A percentile compares a stretch with the other conserved stretches of the same genome.
Conservation (phyloP, 208 protist genomes). For the Wallacemonas sp. region DNA sequence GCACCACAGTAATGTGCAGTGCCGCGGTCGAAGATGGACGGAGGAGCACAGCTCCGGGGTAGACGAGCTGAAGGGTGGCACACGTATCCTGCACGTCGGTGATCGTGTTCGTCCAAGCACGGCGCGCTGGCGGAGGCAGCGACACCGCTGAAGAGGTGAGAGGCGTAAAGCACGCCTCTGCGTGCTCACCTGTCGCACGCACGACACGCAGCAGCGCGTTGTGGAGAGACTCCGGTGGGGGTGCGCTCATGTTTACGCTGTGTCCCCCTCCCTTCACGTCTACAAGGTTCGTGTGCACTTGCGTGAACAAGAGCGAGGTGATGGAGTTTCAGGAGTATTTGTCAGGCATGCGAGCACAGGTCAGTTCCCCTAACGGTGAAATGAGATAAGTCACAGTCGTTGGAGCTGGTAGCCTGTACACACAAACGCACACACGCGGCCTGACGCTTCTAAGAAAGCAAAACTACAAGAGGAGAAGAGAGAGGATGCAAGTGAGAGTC, state of each 20-base stretch:
- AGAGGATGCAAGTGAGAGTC: no score
- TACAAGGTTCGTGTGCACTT: no score
- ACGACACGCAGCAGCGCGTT: conserved; percentile 32
- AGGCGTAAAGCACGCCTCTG: conserved; percentile 21
- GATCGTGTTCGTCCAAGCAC: conserved; percentile 42
- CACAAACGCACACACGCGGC: no score
- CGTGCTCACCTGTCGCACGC: conserved; percentile 21
- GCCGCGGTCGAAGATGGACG: conserved; percentile 19
- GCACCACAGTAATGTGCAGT: conserved; percentile 31
- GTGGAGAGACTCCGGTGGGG: not conserved
- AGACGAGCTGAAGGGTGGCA: conserved; percentile 47
- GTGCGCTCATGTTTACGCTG: not conserved
- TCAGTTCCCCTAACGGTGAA: no score
- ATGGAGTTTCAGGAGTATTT: no score
- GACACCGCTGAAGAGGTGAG: not conserved
- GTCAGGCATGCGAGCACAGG: no score
- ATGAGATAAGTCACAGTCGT: no score
- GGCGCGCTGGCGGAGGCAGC: not conserved
- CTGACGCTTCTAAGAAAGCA: not conserved
- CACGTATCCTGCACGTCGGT: conserved; percentile 35
- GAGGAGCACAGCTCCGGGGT: conserved; percentile 30
- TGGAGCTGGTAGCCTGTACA: no score
- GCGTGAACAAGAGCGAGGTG: no score
- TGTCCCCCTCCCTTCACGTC: not conserved
- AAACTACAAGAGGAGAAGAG: not conserved